Evolutionary conservation across 2,329 filamentous ascomycete species (phyloP).

Genomic region (Ascosphaera apis): DNA sequence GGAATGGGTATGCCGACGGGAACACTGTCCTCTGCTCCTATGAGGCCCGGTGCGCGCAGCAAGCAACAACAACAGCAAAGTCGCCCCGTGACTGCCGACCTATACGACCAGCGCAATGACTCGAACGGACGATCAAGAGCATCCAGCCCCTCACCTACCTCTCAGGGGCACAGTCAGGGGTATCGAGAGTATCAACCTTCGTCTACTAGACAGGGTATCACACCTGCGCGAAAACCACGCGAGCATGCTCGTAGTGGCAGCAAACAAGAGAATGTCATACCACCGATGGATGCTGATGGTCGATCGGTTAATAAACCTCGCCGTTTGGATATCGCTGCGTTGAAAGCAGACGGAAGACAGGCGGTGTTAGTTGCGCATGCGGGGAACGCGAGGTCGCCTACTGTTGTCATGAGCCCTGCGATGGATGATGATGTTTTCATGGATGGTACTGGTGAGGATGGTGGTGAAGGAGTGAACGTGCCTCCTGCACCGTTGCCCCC

Average conservation of each 20-base stretch:
- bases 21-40: slow-evolving; percentile 33
- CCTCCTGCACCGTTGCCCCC: too few species aligned
- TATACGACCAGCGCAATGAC: slow-evolving; percentile 18
- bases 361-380: neutral
- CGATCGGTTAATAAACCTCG: slow-evolving; percentile 9
- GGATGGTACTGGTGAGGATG: too few species aligned
- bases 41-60: slow-evolving; percentile 22
- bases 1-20: neutral
- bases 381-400: neutral
- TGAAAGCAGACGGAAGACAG: slow-evolving; percentile 7
- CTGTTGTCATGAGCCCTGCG: neutral
- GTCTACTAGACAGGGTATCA: too few species aligned
- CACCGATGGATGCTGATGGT: neutral
- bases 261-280: neutral
- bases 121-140: slow-evolving; percentile 8
- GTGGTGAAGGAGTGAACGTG: too few species aligned
- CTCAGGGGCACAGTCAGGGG: slow-evolving; percentile 6
- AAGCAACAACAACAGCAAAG: slow-evolving; percentile 4
- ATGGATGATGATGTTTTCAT: neutral
- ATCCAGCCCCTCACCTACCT: slow-evolving; percentile 9
- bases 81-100: slow-evolving; percentile 31
- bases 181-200: neutral
- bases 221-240: too few species aligned
- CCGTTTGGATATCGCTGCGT: slow-evolving; percentile 12
- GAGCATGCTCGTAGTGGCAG: neutral